These are phyloP conservation scores for Rhizopogon roseolus DNA, from an alignment of 768 basidiomycete species.

Conservation along the genomic window DNA sequence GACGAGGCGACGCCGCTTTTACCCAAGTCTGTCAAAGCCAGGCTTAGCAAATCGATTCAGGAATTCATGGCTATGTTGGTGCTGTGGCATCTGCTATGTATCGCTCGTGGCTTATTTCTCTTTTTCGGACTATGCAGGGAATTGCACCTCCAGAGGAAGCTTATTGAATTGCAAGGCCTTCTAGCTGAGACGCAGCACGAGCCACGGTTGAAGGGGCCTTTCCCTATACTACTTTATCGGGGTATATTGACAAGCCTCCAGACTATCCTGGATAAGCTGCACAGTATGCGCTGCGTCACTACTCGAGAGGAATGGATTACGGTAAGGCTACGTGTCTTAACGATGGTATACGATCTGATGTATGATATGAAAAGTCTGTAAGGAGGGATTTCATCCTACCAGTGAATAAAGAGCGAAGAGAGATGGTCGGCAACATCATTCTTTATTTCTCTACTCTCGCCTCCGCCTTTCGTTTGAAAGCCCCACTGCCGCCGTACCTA, in stretches of 20 bases:
- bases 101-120: background rate
- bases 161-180: constrained; percentile 82
- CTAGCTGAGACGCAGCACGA: constrained; percentile 89
- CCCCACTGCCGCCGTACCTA: constrained; percentile 93
- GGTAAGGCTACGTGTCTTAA: constrained; percentile 33
- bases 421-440: constrained; percentile 95
- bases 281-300: constrained; percentile 97
- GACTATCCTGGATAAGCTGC: constrained; percentile 81
- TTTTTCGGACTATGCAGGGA: constrained; percentile 54
- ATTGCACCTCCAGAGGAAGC: constrained; percentile 85
- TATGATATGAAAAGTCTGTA: constrained; percentile 57
- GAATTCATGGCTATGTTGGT: constrained; percentile 92
- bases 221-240: constrained; percentile 83
- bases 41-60: constrained; percentile 60
- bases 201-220: constrained; percentile 92
- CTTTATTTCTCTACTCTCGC: constrained; percentile 81
- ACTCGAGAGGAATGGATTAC: constrained; percentile 94
- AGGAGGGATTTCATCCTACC: constrained; percentile 86
- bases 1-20: constrained; percentile 28
- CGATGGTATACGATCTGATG: background rate
- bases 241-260: constrained; percentile 79
- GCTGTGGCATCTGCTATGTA: background rate
- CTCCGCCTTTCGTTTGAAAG: constrained; percentile 76
- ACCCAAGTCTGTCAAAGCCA: constrained; percentile 33
- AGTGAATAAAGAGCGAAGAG: constrained; percentile 82